Percentiles rank a stretch among this genome's conserved stretches.
Evolutionary conservation across 2,329 filamentous ascomycete genomes (phyloP).

Genomic region (Monosporascus sp.): DNA sequence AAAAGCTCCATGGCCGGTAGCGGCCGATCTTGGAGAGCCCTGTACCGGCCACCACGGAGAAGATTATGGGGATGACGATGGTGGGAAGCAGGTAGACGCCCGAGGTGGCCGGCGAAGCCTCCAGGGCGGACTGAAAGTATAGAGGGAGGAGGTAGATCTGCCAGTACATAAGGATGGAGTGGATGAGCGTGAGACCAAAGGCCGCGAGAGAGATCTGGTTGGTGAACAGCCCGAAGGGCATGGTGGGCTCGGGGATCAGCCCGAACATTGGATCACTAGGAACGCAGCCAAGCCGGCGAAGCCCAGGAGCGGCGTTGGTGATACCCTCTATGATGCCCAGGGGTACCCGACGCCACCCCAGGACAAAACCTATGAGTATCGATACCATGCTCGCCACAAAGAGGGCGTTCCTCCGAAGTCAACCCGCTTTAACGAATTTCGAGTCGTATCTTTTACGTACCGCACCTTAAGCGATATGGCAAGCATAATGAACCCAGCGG

Average conservation of each 20-base stretch:
- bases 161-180: conserved; percentile 27
- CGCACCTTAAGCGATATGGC: conserved; percentile 19
- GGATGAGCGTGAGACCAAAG: conserved; percentile 27
- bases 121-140: conserved; percentile 33
- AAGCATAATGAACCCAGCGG: conserved; percentile 16
- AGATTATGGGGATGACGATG: conserved; percentile 11
- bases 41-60: conserved; percentile 15
- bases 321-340: neutral
- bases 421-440: conserved; percentile 13
- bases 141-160: conserved; percentile 31
- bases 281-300: neutral
- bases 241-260: conserved; percentile 17
- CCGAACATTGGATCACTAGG: neutral
- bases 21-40: conserved; percentile 13
- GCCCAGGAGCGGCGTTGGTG: neutral
- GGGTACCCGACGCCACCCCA: conserved; percentile 4
- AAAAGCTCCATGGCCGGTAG: conserved; percentile 10
- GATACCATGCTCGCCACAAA: conserved; percentile 25
- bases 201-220: conserved; percentile 29
- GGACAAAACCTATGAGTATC: conserved; percentile 28
- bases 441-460: neutral
- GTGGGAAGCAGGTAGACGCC: conserved; percentile 18
- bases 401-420: conserved; percentile 30
- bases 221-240: conserved; percentile 36
- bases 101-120: conserved; percentile 16